Percentiles rank a stretch among this genome's conserved stretches.
Conservation (phyloP, 805 yeast species). For the Hanseniaspora occidentalis region DNA sequence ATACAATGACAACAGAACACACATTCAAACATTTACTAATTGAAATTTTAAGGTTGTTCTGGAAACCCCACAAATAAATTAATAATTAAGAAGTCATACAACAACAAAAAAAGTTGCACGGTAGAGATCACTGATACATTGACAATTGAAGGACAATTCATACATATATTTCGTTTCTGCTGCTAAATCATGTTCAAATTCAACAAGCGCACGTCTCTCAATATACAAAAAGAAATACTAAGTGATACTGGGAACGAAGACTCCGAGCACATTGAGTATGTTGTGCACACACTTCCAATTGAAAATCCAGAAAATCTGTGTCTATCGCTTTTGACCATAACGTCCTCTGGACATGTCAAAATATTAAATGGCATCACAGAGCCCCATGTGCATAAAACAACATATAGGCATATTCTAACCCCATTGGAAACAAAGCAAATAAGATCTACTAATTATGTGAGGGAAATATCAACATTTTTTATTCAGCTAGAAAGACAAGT, state of each 20-base stretch:
- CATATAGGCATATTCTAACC: background rate
- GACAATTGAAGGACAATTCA: no score
- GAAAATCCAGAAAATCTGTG: background rate
- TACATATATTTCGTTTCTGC: no score
- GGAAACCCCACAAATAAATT: no score
- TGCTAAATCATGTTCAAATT: constrained; percentile 6
- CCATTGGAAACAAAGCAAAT: background rate
- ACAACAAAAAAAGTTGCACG: no score
- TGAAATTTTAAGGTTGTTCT: no score
- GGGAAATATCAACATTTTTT: constrained; percentile 17
- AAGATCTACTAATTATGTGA: background rate
- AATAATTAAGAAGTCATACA: no score
- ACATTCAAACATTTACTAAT: no score
- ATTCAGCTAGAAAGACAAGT: constrained; percentile 16
- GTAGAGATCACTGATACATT: no score
- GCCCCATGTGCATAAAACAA: background rate
- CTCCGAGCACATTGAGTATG: background rate
- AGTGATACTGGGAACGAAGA: background rate
- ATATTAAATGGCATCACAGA: background rate
- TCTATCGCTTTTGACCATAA: background rate
- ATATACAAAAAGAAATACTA: constrained; percentile 1
- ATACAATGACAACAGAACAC: no score
- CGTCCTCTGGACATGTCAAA: background rate
- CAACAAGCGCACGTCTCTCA: constrained; percentile 3
- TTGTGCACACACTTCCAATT: background rate